A percentile compares a stretch with the other conserved stretches of the same genome.
Evolutionary conservation across 768 basidiomycete species (phyloP).

Genomic region (Heimioporus sp.): DNA sequence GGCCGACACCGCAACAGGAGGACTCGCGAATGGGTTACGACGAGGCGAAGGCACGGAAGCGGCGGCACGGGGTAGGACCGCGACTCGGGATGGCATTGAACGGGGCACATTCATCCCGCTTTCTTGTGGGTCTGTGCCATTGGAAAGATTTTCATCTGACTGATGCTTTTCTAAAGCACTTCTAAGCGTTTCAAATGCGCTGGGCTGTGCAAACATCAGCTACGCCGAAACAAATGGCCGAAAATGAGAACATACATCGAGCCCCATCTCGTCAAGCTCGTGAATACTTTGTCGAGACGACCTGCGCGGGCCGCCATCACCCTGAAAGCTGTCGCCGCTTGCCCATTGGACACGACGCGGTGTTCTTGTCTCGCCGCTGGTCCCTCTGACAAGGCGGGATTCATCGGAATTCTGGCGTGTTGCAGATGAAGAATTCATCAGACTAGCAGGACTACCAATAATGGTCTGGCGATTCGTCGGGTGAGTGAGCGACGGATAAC

Average conservation of each 20-base stretch:
- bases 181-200: constrained; percentile 47
- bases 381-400: constrained; percentile 15
- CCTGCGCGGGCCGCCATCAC: neutral
- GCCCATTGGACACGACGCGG: constrained; percentile 57
- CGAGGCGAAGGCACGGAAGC: neutral
- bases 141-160: constrained; percentile 16
- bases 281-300: constrained; percentile 26
- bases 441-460: constrained; percentile 6
- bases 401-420: constrained; percentile 5
- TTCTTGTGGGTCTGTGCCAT: neutral
- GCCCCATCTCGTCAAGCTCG: constrained; percentile 52
- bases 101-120: constrained; percentile 2
- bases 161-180: constrained; percentile 53
- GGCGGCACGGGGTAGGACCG: constrained; percentile 11
- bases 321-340: constrained; percentile 23
- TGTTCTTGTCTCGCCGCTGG: constrained; percentile 37
- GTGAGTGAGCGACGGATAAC: neutral
- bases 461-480: constrained; percentile 2
- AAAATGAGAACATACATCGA: constrained; percentile 42
- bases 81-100: constrained; percentile 2
- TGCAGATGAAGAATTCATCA: constrained; percentile 16
- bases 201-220: constrained; percentile 34
- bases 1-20: neutral
- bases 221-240: neutral
- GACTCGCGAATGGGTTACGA: constrained; percentile 1